These are phyloP conservation scores for Catunica adiposa DNA, from an alignment of 2,329 filamentous ascomycete genomes.

Conservation along the genomic window DNA sequence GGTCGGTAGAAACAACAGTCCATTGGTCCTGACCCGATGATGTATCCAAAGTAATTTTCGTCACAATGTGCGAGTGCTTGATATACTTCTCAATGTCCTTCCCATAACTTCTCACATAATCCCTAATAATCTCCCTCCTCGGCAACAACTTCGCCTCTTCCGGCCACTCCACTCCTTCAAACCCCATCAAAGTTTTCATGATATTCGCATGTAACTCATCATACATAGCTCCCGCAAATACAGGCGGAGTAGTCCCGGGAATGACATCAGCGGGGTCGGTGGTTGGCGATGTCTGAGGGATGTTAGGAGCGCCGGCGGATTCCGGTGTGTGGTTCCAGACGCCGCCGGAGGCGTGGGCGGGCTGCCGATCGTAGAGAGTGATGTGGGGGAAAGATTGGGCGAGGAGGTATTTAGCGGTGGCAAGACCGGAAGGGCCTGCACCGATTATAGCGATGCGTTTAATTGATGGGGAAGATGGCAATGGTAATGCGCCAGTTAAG, in stretches of 20 bases:
- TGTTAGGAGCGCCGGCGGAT: conserved; percentile 29
- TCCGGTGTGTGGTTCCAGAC: conserved; percentile 64
- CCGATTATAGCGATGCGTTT: conserved; percentile 56
- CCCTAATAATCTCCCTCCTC: conserved; percentile 48
- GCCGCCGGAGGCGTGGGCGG: conserved; percentile 46
- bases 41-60: conserved; percentile 31
- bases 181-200: conserved; percentile 64
- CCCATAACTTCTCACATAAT: conserved; percentile 60
- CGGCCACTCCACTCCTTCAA: conserved; percentile 52
- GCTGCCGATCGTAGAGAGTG: conserved; percentile 67
- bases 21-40: conserved; percentile 15
- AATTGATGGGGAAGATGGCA: neutral
- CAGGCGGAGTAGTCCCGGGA: conserved; percentile 25
- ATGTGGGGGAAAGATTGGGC: conserved; percentile 57
- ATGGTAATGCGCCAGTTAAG: neutral
- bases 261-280: conserved; percentile 41
- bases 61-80: conserved; percentile 52
- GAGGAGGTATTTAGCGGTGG: conserved; percentile 62
- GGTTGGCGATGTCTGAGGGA: conserved; percentile 54
- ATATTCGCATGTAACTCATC: conserved; percentile 75
- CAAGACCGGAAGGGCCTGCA: conserved; percentile 63
- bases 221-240: conserved; percentile 75
- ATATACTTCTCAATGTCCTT: conserved; percentile 50
- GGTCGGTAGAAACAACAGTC: conserved; percentile 4
- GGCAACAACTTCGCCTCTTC: conserved; percentile 56